Evolutionary conservation across 2,329 filamentous ascomycete genomes (phyloP), one percentile per base, ranked within the genome.

Genomic region (Lojkania enalia): DNA sequence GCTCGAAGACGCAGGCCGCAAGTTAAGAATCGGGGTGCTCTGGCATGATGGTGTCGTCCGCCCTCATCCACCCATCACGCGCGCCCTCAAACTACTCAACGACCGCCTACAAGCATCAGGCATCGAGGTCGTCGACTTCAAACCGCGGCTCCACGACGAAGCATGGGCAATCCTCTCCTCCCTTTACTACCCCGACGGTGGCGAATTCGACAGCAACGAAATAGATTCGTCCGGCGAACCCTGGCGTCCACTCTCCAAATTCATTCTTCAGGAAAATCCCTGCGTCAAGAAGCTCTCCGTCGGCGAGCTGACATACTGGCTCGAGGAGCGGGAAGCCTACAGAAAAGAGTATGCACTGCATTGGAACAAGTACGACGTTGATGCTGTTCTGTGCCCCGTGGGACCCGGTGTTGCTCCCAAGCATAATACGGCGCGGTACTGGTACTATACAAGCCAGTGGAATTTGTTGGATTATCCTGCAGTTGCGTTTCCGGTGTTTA

Each of bases 381-480:
- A 88, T 61, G 79, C 83, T 0, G 78, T 87, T 23, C 70, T 87
- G 1, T 83, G 78, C 43, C 84, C 84, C 0, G 78, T 74, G 0
- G 78, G 77, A 0, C 80, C 81, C 1, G 75, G 78, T 1, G 71
- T 72, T 2, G 80, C 80, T n/a, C 79, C 75, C 2, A 67, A 78
- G 49, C 74, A 82, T 50, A 64, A 81, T 51, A 67, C 73, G 47
- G 57, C 85, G 61, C 72, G 66, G 27, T 81, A 80, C 52, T 88
- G 83, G 83, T 77, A 77, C 1, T 88, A 88, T 54, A 86, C 83
- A 0, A 71, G 77, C 0, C 78, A 83, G 49, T 88, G 84, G 83
- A 88, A 88, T 59, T 56, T 87, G 31, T 74, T 88, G 1, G 84
- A 88, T 61, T 86, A 86, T 61, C 82, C 85, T 0, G 77, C 75